Base-by-base conservation (phyloP, 768 basidiomycete genomes). In the Plicaturopsis crispa region DNA sequence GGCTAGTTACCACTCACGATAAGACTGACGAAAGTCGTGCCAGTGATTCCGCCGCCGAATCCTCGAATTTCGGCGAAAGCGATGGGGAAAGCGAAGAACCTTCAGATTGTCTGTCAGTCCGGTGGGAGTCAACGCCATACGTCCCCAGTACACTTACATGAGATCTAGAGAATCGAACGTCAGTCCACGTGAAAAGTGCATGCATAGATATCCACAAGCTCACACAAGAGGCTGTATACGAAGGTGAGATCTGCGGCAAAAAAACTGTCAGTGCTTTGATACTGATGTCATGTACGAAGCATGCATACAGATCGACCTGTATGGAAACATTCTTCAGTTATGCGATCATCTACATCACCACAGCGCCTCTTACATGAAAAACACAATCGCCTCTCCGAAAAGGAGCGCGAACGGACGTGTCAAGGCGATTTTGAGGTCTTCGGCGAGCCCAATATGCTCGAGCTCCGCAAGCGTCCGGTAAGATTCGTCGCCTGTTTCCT, bases 31-130 rank as follows among this genome's bases (percentile, higher is more conserved):
- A 70, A 72, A 0, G 67, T 59, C 4, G 62, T 55, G 7, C 69
- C 67, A 31, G 57, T 59, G 31, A 67, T 57, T 19, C 67, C 67
- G 4, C 43, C 45, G 40, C 57, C 59, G 49, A 61, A 69, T 1
- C 64, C 63, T 18, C 68, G 57, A 10, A 67, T 53, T 28, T 64
- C 58, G 6, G 45, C 49, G 43, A 67, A 67, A 3, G 65, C 59
- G 39, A 70, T 63, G 1, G 69, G 68, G 53, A 69, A 66, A 0
- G 66, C 67, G 33, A 64, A 63, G 54, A 70, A 68, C n/a, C n/a
- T n/a, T n/a, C n/a, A n/a, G n/a, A n/a, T n/a, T n/a, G n/a, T n/a
- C n/a, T n/a, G n/a, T n/a, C n/a, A n/a, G n/a, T n/a, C n/a, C n/a
- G n/a, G n/a, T n/a, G n/a, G n/a, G n/a, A n/a, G n/a, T n/a, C n/a